Base-by-base conservation (phyloP, 805 yeast genomes). In the Teunomyces cretensis region DNA sequence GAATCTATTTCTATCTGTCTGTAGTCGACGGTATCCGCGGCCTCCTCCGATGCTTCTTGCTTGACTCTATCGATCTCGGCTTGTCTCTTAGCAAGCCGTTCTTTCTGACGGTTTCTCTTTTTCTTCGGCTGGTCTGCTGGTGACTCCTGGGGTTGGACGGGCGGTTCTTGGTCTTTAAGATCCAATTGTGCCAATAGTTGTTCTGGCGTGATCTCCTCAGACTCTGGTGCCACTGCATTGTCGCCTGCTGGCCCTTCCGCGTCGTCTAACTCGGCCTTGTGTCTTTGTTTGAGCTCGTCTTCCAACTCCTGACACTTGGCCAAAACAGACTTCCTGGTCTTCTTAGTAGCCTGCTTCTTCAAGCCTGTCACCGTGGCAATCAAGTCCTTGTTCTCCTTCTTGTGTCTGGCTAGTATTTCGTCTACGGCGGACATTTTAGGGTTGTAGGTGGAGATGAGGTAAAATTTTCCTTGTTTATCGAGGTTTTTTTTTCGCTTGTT, bases 291-390 rank as follows among this genome's bases (percentile, higher is more conserved):
- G 55, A 88, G 59, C 9, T 74, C 78, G 2, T 65, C 65, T 55
- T 86, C 88, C 68, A 88, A 53, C 36, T 74, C 79, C 32, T 71
- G 71, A 53, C 91, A 83, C 55, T 79, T 79, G 43, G 72, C 71
- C 51, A 74, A 63, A 8, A 88, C 83, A 48, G 80, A 81, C 61
- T 85, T 86, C 54, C 86, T 78, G 41, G 83, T 86, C 40, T 89
- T 84, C 58, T 88, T 87, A 13, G 88, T 81, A 2, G 92, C 91
- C 63, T 84, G 92, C 56, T 88, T 88, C 67, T 85, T 88, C 75
- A 90, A 65, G 1, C 86, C 84, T 2, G 96, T 88, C 26, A 81
- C 72, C 26, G 78, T 75, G 8, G 86, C 84, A 15, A 78, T 71
- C 47, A 88, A 68, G 46, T 88, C 90, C 50, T 81, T 76, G 44